phyloP scores from a whole-genome alignment of 768 basidiomycete species.

The Rhizopogon sp. region DNA sequence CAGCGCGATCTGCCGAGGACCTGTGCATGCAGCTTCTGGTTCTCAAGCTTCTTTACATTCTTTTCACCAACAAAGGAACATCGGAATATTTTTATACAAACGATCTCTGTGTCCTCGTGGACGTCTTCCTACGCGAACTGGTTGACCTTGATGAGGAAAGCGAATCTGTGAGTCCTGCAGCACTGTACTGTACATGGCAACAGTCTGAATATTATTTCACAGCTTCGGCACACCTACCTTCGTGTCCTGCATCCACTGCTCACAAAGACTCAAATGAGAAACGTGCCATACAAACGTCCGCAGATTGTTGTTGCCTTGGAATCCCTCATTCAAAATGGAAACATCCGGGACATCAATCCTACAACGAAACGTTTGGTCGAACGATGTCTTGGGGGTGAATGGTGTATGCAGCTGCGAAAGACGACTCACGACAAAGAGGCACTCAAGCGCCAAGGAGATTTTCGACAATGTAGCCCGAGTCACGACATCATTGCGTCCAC shows the following conservation, averaged over 20 bases:
- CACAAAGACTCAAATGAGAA: slow-evolving; percentile 86
- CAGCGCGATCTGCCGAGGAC: slow-evolving; percentile 85
- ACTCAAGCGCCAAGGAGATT: slow-evolving; percentile 20
- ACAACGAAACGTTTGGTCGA: slow-evolving; percentile 92
- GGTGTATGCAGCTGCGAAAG: slow-evolving; percentile 72
- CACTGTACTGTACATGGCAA: neutral
- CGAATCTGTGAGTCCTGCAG: slow-evolving; percentile 65
- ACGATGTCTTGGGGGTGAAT: slow-evolving; percentile 81
- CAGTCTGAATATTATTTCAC: slow-evolving; percentile 1
- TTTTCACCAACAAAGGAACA: slow-evolving; percentile 91
- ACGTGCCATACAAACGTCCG: slow-evolving; percentile 84
- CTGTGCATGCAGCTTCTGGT: slow-evolving; percentile 92
- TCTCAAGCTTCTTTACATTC: slow-evolving; percentile 88
- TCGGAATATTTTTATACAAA: slow-evolving; percentile 98
- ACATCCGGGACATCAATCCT: slow-evolving; percentile 76
- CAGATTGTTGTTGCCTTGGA: slow-evolving; percentile 84
- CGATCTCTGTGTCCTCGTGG: slow-evolving; percentile 91
- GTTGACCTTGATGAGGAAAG: slow-evolving; percentile 89
- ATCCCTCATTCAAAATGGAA: slow-evolving; percentile 64
- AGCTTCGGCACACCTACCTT: slow-evolving; percentile 93
- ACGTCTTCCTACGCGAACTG: slow-evolving; percentile 95
- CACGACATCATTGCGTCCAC: slow-evolving; percentile 37
- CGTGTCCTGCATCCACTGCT: slow-evolving; percentile 94
- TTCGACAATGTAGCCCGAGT: slow-evolving; percentile 37
- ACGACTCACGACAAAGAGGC: slow-evolving; percentile 21